These are phyloP conservation scores for Polyporus tsugae DNA, from an alignment of 1,284 basidiomycete genomes.

Conservation along the genomic window DNA sequence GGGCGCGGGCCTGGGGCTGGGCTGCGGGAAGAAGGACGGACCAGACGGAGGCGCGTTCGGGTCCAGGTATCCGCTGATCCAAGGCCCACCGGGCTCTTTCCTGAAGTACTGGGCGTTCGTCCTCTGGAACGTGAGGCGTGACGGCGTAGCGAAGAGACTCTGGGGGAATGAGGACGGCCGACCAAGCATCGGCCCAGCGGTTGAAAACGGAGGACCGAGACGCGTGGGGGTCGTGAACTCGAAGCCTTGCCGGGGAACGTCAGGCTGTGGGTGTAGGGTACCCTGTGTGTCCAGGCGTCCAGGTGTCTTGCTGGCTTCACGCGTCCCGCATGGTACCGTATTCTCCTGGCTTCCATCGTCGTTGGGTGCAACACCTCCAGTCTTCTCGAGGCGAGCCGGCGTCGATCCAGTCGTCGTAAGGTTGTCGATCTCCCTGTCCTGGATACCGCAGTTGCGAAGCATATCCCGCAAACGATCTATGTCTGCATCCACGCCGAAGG, in stretches of 20 bases:
- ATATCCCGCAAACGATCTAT: slow-evolving; percentile 20
- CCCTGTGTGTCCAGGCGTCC: background rate
- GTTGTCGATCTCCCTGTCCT: slow-evolving; percentile 1
- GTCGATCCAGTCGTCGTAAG: background rate
- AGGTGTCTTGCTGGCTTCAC: background rate
- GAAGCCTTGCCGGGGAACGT: background rate
- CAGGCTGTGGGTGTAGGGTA: background rate
- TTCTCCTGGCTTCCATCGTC: background rate
- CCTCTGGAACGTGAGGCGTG: slow-evolving; percentile 2
- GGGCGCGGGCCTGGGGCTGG: background rate
- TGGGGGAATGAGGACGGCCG: background rate
- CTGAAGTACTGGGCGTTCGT: background rate
- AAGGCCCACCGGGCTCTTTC: background rate
- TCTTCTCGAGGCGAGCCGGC: background rate
- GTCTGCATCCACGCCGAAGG: slow-evolving; percentile 11
- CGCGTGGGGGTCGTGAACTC: slow-evolving; percentile 4
- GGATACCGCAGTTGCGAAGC: slow-evolving; percentile 23
- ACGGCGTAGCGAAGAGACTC: background rate
- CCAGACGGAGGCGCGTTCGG: background rate
- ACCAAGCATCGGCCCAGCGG: no score
- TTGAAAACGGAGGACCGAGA: background rate
- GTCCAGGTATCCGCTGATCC: background rate
- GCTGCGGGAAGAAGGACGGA: background rate
- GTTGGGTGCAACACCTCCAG: background rate
- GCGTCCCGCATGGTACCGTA: background rate